These are phyloP conservation scores for Phylloporus sp. DNA, from an alignment of 768 basidiomycete genomes.

Conservation along the genomic window DNA sequence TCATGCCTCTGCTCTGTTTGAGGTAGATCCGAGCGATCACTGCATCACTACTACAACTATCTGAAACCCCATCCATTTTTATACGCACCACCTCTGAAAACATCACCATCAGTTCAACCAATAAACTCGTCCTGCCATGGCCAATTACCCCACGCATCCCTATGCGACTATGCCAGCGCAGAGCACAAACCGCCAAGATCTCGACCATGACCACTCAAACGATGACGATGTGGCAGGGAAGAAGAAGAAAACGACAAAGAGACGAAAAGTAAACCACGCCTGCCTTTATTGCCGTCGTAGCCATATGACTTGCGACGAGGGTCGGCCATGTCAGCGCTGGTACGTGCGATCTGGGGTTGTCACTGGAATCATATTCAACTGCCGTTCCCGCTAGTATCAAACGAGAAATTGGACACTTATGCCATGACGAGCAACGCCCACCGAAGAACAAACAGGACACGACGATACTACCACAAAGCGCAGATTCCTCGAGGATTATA, in stretches of 20 bases:
- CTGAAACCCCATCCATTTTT: slow-evolving; percentile 26
- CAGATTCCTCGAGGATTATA: slow-evolving; percentile 33
- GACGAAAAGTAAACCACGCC: slow-evolving; percentile 88
- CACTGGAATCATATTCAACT: background rate
- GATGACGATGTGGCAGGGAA: slow-evolving; percentile 32
- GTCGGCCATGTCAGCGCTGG: slow-evolving; percentile 91
- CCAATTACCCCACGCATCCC: slow-evolving; percentile 27
- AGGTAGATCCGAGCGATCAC: slow-evolving; percentile 17
- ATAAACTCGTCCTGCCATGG: slow-evolving; percentile 15
- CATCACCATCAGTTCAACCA: slow-evolving; percentile 6
- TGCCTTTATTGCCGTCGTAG: slow-evolving; percentile 91
- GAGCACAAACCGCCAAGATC: slow-evolving; percentile 10
- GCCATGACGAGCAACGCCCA: slow-evolving; percentile 78
- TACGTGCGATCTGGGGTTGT: slow-evolving; percentile 39
- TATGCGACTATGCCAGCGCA: slow-evolving; percentile 23
- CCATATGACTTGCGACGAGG: slow-evolving; percentile 91
- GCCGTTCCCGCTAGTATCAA: slow-evolving; percentile 65
- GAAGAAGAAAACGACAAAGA: slow-evolving; percentile 50
- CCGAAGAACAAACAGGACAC: slow-evolving; percentile 44
- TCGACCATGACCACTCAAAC: slow-evolving; percentile 29
- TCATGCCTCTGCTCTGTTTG: slow-evolving; percentile 14
- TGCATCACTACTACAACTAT: slow-evolving; percentile 16
- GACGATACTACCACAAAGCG: slow-evolving; percentile 21
- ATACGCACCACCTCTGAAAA: slow-evolving; percentile 15
- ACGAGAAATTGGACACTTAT: slow-evolving; percentile 92